Evolutionary conservation across 106 monocot genomes (phyloP), one percentile per base, ranked within the genome.

Genomic region (Allium cepa): DNA sequence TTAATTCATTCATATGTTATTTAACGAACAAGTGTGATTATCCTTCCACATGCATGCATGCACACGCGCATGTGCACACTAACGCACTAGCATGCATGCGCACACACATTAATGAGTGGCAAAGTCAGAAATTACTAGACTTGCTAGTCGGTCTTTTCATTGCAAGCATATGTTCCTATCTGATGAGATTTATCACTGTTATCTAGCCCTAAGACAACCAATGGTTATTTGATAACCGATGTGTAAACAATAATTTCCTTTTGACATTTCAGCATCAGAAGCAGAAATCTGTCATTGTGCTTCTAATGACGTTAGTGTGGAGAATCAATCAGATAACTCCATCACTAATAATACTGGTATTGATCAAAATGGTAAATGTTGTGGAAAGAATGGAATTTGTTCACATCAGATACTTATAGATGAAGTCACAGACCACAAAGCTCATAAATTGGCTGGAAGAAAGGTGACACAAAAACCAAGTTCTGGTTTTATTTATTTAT

Each of bases 331-430:
- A 11, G 58, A 76, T 81, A 50, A 76, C 56, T 46, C 74, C 10
- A 8, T 69, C 62, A 36, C 64, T 55, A 58, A 68, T 45, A 65
- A 80, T 74, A 9, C 77, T 73, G 76, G 36, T 36, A 36, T 36
- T 36, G 36, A 81, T 28, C 71, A 67, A 75, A 77, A 4, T 66
- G 86, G 79, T 17, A 69, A 52, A 47, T 86, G 77, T 76, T 82
- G 89, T 51, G 81, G 81, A 50, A 92, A 86, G 70, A 75, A 86
- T 89, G 96, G 86, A 51, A 92, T 97, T 73, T 97, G 92, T 71
- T 88, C 96, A 9, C 88, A 92, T 80, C 87, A 84, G 72, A 75
- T 92, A 81, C 92, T 97, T 72, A 51, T 70, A 27, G 81, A 97
- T 78, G 88, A 83, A 53, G 66, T 66, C 11, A 46, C 75, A 63